Percentiles rank a stretch among this genome's conserved stretches.
Conservation (phyloP, 1,284 basidiomycete genomes). For the Ceratobasidium sp. region DNA sequence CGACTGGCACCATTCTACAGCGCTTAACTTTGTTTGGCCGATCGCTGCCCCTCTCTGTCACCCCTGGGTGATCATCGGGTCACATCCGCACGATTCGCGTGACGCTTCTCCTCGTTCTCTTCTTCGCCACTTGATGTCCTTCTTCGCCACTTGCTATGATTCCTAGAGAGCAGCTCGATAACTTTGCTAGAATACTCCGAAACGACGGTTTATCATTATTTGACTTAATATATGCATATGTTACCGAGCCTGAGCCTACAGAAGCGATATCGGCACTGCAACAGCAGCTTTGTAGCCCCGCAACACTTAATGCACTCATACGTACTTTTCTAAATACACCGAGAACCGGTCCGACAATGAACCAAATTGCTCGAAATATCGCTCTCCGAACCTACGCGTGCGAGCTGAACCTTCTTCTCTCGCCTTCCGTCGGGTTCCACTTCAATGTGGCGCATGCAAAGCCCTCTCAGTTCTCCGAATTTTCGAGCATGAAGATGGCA, state of each 20-base stretch:
- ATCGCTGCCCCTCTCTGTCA: neutral
- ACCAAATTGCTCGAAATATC: slow-evolving; percentile 1
- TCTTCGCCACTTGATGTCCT: neutral
- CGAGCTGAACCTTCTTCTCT: neutral
- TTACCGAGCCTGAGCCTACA: neutral
- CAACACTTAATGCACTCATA: neutral
- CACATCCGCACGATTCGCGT: neutral
- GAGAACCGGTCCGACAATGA: neutral
- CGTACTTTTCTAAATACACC: neutral
- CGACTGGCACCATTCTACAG: slow-evolving; percentile 4
- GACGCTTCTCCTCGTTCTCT: neutral
- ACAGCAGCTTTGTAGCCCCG: neutral
- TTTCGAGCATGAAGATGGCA: slow-evolving; percentile 16
- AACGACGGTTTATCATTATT: neutral
- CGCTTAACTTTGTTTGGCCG: neutral
- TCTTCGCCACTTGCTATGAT: neutral
- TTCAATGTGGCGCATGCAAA: slow-evolving; percentile 5
- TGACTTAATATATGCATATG: neutral
- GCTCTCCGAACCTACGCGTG: neutral
- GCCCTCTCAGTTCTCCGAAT: neutral
- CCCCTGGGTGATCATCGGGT: neutral
- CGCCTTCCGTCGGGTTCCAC: neutral
- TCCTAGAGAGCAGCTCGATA: neutral
- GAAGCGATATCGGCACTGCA: neutral
- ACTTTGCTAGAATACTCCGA: neutral